Base-by-base conservation (phyloP, 169 alveolate genomes). In the Plasmodium yoelii region DNA sequence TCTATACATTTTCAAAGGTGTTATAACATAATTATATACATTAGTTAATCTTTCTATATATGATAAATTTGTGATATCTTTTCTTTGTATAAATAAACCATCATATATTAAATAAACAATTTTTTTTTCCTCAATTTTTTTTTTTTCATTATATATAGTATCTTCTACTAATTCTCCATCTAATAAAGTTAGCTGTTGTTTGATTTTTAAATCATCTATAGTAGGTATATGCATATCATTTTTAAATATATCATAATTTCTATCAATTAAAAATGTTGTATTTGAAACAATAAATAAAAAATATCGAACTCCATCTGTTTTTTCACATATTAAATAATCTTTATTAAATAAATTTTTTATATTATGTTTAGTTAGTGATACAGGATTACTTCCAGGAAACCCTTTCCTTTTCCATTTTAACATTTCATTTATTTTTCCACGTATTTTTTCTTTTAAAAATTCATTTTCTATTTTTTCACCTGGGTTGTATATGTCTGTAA, bases 351-450 rank as follows among this genome's bases (percentile, higher is more conserved):
- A 61, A 49, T 91, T 75, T 70, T 90, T 91, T 34, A 93, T 87
- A 53, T 86, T 82, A 47, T 84, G 91, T 26, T 93, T 84, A 88
- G 95, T 94, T 57, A 96, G 73, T 15, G 97, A 95, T 5, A 95
- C 98, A 0, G 98, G 98, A 70, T 96, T 97, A 24, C 97, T 82
- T 7, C 98, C 98, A 6, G 98, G 98, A 59, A 96, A 96, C 22
- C 97, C 87, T 49, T 94, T 94, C 47, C 95, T 88, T 61, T 87
- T 87, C 98, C 98, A 96, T 22, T 97, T 96, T 44, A 97, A 86
- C 69, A 95, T 72, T 42, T 92, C 92, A n/a, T 90, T 80, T 51
- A 93, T 93, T 87, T 88, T 93, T 12, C 69, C 55, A 34, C 92
- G 73, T 15, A 94, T 90, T 63, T 93, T 84, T 42, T 80, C 88